phyloP scores from a whole-genome alignment of 345 rosid species.

The Eucalyptus polybractea region DNA sequence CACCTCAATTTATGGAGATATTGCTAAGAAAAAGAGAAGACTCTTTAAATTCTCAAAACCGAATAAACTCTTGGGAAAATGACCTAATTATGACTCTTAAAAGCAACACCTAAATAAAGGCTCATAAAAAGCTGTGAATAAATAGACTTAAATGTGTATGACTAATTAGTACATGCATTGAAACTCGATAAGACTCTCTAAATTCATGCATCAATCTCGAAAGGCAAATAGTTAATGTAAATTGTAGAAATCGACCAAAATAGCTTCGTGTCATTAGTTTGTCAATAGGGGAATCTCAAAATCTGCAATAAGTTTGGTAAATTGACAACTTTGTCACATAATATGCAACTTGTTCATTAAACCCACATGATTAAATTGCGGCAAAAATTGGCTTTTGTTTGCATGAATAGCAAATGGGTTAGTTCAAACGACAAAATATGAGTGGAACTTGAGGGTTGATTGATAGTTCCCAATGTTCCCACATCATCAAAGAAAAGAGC shows the following conservation, averaged over 20 bases:
- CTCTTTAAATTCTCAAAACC: neutral
- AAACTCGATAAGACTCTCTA: neutral
- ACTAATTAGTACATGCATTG: neutral
- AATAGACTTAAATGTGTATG: neutral
- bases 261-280: too few species aligned
- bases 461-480: neutral
- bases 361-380: neutral
- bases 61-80: neutral
- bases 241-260: neutral
- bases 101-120: neutral
- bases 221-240: neutral
- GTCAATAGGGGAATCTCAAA: neutral
- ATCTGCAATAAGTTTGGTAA: neutral
- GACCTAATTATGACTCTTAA: neutral
- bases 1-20: neutral
- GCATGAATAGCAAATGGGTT: neutral
- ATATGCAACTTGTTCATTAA: neutral
- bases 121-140: neutral
- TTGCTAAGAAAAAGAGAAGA: neutral
- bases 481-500: too few species aligned
- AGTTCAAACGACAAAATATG: neutral
- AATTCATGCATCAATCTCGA: neutral
- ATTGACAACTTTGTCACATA: neutral
- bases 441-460: neutral
- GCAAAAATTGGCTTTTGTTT: neutral